Percentiles rank a stretch among this genome's conserved stretches.
phyloP scores from a whole-genome alignment of 805 yeast species.

The Saturnispora kantuleensis region DNA sequence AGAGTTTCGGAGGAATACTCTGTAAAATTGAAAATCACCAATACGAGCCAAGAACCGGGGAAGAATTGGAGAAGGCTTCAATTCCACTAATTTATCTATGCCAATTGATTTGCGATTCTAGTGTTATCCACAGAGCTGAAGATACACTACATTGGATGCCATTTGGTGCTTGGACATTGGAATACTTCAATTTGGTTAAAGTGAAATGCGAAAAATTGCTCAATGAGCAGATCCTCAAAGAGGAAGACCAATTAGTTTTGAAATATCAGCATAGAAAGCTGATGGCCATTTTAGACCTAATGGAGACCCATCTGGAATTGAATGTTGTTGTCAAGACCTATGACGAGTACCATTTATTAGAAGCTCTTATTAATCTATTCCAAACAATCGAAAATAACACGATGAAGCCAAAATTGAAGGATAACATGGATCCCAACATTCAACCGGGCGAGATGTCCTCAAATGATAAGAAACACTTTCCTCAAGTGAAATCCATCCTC shows the following conservation, averaged over 20 bases:
- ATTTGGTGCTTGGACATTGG: conserved; percentile 34
- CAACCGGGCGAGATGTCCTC: conserved; percentile 1
- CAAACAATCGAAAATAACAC: conserved; percentile 33
- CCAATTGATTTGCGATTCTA: neutral
- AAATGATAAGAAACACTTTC: conserved; percentile 33
- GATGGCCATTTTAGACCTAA: conserved; percentile 29
- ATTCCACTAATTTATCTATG: conserved; percentile 3
- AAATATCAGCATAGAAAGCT: conserved; percentile 13
- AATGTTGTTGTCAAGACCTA: conserved; percentile 33
- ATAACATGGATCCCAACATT: conserved; percentile 5
- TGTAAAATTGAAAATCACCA: conserved; percentile 4
- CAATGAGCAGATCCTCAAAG: conserved; percentile 2
- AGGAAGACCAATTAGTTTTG: conserved; percentile 6
- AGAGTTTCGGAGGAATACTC: conserved; percentile 7
- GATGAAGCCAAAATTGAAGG: conserved; percentile 27
- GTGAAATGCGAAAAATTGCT: conserved; percentile 1
- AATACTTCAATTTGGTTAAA: conserved; percentile 21
- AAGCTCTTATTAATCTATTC: conserved; percentile 29
- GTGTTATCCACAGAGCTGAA: neutral
- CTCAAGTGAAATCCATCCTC: conserved; percentile 54
- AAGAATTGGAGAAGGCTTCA: neutral
- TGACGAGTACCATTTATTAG: conserved; percentile 31
- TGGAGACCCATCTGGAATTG: conserved; percentile 33
- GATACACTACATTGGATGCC: conserved; percentile 1
- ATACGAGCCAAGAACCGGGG: neutral